Percentiles rank a stretch among this genome's conserved stretches.
Evolutionary conservation across 2,329 filamentous ascomycete species (phyloP).

Genomic region (Penicillium brevicompactum): DNA sequence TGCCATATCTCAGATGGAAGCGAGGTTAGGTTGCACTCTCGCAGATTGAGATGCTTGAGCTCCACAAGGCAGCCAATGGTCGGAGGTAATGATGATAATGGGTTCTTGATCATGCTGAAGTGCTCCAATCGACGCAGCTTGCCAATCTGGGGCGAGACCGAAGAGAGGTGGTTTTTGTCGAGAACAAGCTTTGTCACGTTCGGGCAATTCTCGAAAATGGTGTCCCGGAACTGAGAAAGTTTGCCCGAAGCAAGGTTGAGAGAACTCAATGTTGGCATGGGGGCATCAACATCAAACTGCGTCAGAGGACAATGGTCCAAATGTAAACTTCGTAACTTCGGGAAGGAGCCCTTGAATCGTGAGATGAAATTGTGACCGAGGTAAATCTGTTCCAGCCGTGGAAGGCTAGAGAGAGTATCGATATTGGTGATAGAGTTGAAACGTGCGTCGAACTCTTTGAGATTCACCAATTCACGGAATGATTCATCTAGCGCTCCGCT

Average conservation of each 20-base stretch:
- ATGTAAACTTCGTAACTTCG: conserved; percentile 78
- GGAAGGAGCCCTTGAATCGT: conserved; percentile 85
- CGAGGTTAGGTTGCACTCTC: conserved; percentile 89
- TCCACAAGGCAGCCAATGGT: conserved; percentile 88
- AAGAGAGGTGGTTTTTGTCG: conserved; percentile 95
- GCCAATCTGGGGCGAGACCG: conserved; percentile 81
- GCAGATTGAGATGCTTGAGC: conserved; percentile 80
- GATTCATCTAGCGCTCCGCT: conserved; percentile 71
- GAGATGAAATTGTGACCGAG: conserved; percentile 93
- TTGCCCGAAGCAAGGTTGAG: conserved; percentile 92
- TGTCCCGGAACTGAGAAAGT: conserved; percentile 81
- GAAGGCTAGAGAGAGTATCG: conserved; percentile 80
- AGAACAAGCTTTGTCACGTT: conserved; percentile 85
- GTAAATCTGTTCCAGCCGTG: conserved; percentile 82
- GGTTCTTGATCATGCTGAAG: conserved; percentile 92
- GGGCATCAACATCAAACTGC: conserved; percentile 78
- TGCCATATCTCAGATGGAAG: conserved; percentile 96
- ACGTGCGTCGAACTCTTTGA: conserved; percentile 91
- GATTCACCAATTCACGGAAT: conserved; percentile 70
- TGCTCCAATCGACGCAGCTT: conserved; percentile 81
- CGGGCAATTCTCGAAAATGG: conserved; percentile 82
- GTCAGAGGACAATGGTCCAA: conserved; percentile 95
- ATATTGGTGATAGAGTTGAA: conserved; percentile 91
- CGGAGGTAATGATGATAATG: conserved; percentile 76
- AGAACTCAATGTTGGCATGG: conserved; percentile 78